Percentiles rank a stretch among this genome's conserved stretches.
Conservation (phyloP, 2,329 filamentous ascomycete genomes). For the Fusarium oxysporum region DNA sequence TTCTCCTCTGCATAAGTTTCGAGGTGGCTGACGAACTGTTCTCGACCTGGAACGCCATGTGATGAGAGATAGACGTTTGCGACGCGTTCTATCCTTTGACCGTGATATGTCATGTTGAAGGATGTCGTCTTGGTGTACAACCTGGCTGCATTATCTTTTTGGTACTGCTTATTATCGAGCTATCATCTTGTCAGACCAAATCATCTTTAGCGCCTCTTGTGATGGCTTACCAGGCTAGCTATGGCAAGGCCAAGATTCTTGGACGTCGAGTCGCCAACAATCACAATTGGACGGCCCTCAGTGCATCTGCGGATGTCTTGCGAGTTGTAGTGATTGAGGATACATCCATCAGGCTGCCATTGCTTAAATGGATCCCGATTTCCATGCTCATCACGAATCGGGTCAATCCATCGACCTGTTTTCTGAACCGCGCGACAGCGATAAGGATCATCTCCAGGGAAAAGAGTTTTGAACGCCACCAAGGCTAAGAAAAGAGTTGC, state of each 20-base stretch:
- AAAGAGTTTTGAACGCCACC: background rate
- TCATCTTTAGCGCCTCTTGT: too few relatives aligned
- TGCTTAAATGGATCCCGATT: conserved; percentile 50
- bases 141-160: background rate
- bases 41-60: background rate
- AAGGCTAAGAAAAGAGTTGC: background rate
- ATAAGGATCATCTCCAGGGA: conserved; percentile 57
- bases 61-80: background rate
- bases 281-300: conserved; percentile 61
- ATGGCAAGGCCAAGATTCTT: conserved; percentile 68
- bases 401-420: conserved; percentile 61
- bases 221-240: conserved; percentile 36
- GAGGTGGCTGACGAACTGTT: background rate
- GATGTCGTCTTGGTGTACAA: background rate
- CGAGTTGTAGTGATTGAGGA: conserved; percentile 64
- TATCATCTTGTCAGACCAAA: background rate
- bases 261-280: conserved; percentile 69
- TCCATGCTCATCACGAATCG: conserved; percentile 41
- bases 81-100: background rate
- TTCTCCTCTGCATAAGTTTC: background rate
- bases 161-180: background rate
- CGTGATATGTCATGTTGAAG: conserved; percentile 8
- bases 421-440: conserved; percentile 64
- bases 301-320: conserved; percentile 65
- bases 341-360: conserved; percentile 71